Evolutionary conservation across 495 filamentous ascomycete genomes (phyloP), one percentile per base, ranked within the genome.

Genomic region (Beverwykella pulmonaria): DNA sequence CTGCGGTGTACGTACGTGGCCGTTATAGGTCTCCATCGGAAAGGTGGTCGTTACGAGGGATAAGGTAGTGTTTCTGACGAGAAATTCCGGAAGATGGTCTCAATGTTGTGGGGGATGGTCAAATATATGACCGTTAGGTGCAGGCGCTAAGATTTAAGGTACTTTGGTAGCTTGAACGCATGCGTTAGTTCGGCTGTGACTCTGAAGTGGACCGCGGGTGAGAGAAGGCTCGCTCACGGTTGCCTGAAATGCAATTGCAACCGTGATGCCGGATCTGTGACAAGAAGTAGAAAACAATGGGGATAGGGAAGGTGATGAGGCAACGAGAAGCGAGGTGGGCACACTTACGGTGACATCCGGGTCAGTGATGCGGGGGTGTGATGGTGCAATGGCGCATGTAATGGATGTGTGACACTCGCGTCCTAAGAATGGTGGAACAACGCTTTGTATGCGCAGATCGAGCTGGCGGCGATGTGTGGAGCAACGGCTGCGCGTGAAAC

Each of bases 21-120:
- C 94, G 81, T 92, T 82, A 76, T 97, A 98, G 19, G 94, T 98
- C 79, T 98, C 94, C 94, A 98, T 98, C 5, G 62, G 3, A 32
- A 19, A 47, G 59, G 20, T 39, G 26, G 15, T 46, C 19, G 26
- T n/a, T n/a, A 55, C 29, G 34, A 10, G n/a, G n/a, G 17, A 5
- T 15, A 27, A 8, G 9, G 50, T 23, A 20, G 12, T 53, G 26
- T 6, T 10, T 4, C 25, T 8, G 50, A 53, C 50, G 26, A 29
- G 23, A 17, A 29, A 23, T 19, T 6, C 5, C 25, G 26, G 50
- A 53, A 6, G 50, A 26, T 14, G 7, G 5, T 27, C 20, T 30
- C 23, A 25, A 25, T 19, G 10, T 25, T 9, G 10, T 6, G 50
- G 2, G 9, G 7, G 7, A 12, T 23, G n/a, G 2, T 19, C 10